Conservation (phyloP, 805 yeast species). For the Saitoella complicata region DNA sequence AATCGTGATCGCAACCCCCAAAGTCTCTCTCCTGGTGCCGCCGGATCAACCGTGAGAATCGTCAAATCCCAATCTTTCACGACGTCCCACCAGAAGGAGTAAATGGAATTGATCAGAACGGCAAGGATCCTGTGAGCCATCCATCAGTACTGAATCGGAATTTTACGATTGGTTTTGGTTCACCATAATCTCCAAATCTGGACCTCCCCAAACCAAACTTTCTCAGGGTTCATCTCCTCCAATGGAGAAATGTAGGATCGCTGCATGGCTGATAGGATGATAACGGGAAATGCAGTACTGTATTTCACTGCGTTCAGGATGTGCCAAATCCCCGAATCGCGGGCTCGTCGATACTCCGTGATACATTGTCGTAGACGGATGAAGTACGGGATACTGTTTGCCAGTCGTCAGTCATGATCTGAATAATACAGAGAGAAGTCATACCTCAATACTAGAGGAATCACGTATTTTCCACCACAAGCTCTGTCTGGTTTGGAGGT, state of each 20-base stretch:
- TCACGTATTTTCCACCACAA: constrained; percentile 23
- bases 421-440: too few relatives aligned
- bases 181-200: too few relatives aligned
- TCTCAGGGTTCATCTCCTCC: too few relatives aligned
- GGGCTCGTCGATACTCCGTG: constrained; percentile 41
- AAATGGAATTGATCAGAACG: constrained; percentile 51
- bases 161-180: too few relatives aligned
- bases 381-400: constrained; percentile 40
- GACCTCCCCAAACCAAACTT: too few relatives aligned
- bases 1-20: constrained; percentile 17
- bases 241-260: constrained; percentile 2
- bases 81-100: constrained; percentile 80
- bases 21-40: background rate
- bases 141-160: background rate
- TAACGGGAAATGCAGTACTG: constrained; percentile 41
- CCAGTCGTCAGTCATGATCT: too few relatives aligned
- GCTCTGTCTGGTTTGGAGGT: constrained; percentile 19
- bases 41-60: constrained; percentile 25
- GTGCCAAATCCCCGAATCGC: constrained; percentile 28
- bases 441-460: constrained; percentile 18
- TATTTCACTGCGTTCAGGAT: constrained; percentile 64
- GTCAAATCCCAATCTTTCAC: constrained; percentile 75
- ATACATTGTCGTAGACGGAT: constrained; percentile 73
- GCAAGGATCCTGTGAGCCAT: constrained; percentile 20
- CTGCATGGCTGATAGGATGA: constrained; percentile 22